Evolutionary conservation across 306 rosid genomes (phyloP), one percentile per base, ranked within the genome.

Genomic region (Carpinus fangiana): DNA sequence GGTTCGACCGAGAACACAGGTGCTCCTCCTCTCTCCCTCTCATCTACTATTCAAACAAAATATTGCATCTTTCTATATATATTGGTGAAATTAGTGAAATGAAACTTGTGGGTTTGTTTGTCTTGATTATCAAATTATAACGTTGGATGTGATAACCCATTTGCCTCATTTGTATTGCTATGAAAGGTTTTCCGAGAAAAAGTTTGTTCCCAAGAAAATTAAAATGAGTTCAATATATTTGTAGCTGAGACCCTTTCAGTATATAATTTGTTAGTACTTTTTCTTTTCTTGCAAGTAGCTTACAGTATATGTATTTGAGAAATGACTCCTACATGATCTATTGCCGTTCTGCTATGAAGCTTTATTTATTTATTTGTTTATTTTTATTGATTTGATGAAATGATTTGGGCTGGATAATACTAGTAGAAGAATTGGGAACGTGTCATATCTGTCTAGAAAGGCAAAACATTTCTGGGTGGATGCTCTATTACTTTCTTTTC

Each of bases 1-100:
- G 89, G 72, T 86, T 91, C 76, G 98, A 90, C 80, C 85, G 90
- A 75, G 90, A 92, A 65, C 83, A 93, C 75, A 92, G 98, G 98
- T 92, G 72, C 64, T 34, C 60, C 23, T 41, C 45, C 45, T 41
- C 60, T 75, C 76, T 79, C 47, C 14, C 45, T 76, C 21, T 51
- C 12, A 12, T 61, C 38, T 4, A 28, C 3, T 8, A 28, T 28
- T 23, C 31, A 0, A 17, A 17, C 7, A 16, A 17, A 53, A 53
- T 20, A 53, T 17, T 53, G 7, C 57, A 14, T 12, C 17, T 7
- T 7, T 47, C 18, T 1, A 4, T 50, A n/a, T 28, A 1, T 73
- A 12, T 51, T 13, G 23, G 20, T 47, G 36, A 12, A 10, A 47
- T 47, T 8, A 47, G 52, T 47, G 14, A 47, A 47, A 10, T 47